Conservation (phyloP, 768 basidiomycete species). For the Paxillus rubicundulus region DNA sequence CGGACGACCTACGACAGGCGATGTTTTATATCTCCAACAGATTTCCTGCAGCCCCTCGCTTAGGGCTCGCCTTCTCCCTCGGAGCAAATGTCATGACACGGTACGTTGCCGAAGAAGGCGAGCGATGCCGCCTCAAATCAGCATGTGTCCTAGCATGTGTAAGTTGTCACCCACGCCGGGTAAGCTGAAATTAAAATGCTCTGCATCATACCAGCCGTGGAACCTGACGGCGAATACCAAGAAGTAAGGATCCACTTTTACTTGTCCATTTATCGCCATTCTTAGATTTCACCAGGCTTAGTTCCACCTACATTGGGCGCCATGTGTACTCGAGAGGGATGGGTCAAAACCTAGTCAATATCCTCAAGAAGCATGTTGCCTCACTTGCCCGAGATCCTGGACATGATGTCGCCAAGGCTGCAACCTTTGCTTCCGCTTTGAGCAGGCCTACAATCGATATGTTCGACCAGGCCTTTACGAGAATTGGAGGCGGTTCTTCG, state of each 20-base stretch:
- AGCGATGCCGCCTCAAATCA: conserved; percentile 54
- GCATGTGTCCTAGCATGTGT: conserved; percentile 77
- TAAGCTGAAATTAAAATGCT: conserved; percentile 10
- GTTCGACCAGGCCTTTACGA: conserved; percentile 64
- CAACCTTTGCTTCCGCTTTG: conserved; percentile 43
- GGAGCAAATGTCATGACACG: conserved; percentile 90
- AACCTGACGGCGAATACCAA: conserved; percentile 37
- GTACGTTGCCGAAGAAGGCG: conserved; percentile 84
- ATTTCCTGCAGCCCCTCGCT: conserved; percentile 77
- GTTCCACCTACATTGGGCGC: conserved; percentile 53
- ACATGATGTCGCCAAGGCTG: conserved; percentile 48
- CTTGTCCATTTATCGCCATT: conserved; percentile 4
- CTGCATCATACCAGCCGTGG: conserved; percentile 44
- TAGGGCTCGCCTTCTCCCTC: conserved; percentile 91
- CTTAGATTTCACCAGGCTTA: conserved; percentile 42
- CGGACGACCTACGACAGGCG: conserved; percentile 84
- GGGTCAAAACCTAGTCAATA: conserved; percentile 66
- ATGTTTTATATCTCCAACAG: conserved; percentile 67
- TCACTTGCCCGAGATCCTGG: conserved; percentile 50
- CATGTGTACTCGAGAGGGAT: conserved; percentile 75
- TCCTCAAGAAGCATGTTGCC: conserved; percentile 51
- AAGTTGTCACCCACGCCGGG: conserved; percentile 31
- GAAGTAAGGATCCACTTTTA: conserved; percentile 26
- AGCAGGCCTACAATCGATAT: conserved; percentile 53
- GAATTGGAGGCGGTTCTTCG: conserved; percentile 66